A percentile compares a stretch with the other conserved stretches of the same genome.
These are phyloP conservation scores for Diplodia sapinea DNA, from an alignment of 2,329 filamentous ascomycete genomes.

Conservation along the genomic window DNA sequence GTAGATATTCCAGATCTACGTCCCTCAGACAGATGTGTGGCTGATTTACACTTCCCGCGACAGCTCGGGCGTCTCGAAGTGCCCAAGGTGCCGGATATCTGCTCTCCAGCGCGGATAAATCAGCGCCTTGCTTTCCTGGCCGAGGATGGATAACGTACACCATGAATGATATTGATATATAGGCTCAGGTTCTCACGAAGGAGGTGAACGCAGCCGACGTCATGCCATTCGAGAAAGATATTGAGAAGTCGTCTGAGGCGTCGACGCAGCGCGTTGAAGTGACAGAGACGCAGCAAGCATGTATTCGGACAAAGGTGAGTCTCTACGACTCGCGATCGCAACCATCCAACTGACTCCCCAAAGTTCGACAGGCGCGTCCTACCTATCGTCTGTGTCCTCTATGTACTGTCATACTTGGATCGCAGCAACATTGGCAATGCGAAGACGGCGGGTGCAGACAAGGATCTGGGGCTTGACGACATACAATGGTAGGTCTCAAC, in stretches of 20 bases:
- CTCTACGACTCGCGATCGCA: neutral
- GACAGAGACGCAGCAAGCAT: neutral
- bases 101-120: conserved; percentile 15
- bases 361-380: conserved; percentile 39
- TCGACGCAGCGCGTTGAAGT: neutral
- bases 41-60: neutral
- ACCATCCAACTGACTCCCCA: neutral
- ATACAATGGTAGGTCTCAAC: conserved; percentile 57
- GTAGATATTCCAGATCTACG: neutral
- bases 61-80: neutral
- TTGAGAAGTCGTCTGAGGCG: conserved; percentile 10
- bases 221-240: neutral
- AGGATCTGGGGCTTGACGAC: conserved; percentile 45
- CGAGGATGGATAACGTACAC: neutral
- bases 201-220: neutral
- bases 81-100: conserved; percentile 7
- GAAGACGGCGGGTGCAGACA: conserved; percentile 41
- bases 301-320: conserved; percentile 9
- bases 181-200: neutral
- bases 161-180: neutral
- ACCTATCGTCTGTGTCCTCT: conserved; percentile 40
- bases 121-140: conserved; percentile 4
- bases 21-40: conserved; percentile 5
- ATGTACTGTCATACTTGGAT: conserved; percentile 40
- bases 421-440: conserved; percentile 51